Evolutionary conservation across 805 yeast species (phyloP), one percentile per base, ranked within the genome.

Genomic region (Komagataella pastoris): DNA sequence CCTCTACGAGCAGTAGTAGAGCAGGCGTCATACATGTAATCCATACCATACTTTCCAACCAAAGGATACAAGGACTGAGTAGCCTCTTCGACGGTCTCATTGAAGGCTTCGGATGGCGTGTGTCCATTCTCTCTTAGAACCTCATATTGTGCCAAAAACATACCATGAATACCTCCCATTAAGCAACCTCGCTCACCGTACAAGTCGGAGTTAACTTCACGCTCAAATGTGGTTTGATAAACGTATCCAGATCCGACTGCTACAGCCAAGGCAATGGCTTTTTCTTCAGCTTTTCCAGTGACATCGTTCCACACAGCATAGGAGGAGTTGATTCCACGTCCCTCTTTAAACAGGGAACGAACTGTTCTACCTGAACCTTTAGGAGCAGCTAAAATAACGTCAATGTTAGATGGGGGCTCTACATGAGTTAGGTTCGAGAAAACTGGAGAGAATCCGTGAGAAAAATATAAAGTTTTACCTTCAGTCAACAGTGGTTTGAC

Each of bases 161-260:
- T 93, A 83, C 99, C 99, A 81, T 93, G 99, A 80, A 93, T 91
- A 83, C 98, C 98, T 73, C 98, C 99, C 99, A 91, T 93, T 64
- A 93, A 80, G 79, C 98, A 93, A 71, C 99, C 99, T 81, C 99
- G 88, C 83, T 93, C 99, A 78, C 99, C 99, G 80, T 93, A 93
- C 69, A 93, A 80, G 74, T 93, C 99, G 59, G 98, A 90, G 88
- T 86, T 88, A 68, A 93, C 99, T 79, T 93, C 99, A 77, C 84
- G 89, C 80, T 95, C 97, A 68, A 95, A 95, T 61, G 99, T 93
- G 77, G 99, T 93, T 80, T 93, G 88, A 88, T 93, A 93, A 65
- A 93, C 97, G 86, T 93, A 93, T 74, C 99, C 99, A 57, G 98
- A 90, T 74, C 99, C 99, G 68, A 93, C 87, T 72, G 98, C 99